phyloP scores from a whole-genome alignment of 805 yeast species.

The Pichia pseudocactophila region DNA sequence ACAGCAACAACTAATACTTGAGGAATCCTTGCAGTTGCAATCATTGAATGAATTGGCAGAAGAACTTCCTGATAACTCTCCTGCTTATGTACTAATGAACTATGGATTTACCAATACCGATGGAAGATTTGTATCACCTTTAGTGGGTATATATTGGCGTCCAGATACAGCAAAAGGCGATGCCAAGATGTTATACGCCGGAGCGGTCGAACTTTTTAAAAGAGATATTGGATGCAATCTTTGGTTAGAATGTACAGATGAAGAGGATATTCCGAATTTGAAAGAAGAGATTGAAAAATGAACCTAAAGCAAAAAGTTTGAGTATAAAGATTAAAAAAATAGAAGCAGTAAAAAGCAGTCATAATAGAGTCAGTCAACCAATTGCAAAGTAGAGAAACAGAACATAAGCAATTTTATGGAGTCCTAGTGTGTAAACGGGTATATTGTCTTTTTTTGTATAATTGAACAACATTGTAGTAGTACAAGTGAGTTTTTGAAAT shows the following conservation, averaged over 20 bases:
- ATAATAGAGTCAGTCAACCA: not conserved
- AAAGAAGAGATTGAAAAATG: slow-evolving; percentile 28
- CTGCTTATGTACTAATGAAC: slow-evolving; percentile 67
- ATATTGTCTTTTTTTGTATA: slow-evolving; percentile 24
- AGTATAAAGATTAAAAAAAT: not conserved
- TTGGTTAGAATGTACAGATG: slow-evolving; percentile 54
- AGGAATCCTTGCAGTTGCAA: slow-evolving; percentile 35
- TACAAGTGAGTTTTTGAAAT: slow-evolving; percentile 38
- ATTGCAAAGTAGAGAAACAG: too few species aligned
- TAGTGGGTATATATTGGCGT: slow-evolving; percentile 77
- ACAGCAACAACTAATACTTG: slow-evolving; percentile 42
- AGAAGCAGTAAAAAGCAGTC: not conserved
- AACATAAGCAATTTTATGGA: too few species aligned
- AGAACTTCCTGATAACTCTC: slow-evolving; percentile 73
- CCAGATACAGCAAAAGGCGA: slow-evolving; percentile 83
- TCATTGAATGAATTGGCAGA: slow-evolving; percentile 58
- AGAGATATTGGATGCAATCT: slow-evolving; percentile 68
- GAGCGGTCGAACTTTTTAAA: slow-evolving; percentile 74
- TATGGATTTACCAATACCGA: slow-evolving; percentile 61
- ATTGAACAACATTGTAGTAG: slow-evolving; percentile 40
- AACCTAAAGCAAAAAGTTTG: not conserved
- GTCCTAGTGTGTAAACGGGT: slow-evolving; percentile 12
- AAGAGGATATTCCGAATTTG: slow-evolving; percentile 59
- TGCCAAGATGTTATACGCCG: slow-evolving; percentile 81
- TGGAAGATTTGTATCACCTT: slow-evolving; percentile 66